phyloP scores from a whole-genome alignment of 2,329 filamentous ascomycete genomes.

The Fusarium mexicanum region DNA sequence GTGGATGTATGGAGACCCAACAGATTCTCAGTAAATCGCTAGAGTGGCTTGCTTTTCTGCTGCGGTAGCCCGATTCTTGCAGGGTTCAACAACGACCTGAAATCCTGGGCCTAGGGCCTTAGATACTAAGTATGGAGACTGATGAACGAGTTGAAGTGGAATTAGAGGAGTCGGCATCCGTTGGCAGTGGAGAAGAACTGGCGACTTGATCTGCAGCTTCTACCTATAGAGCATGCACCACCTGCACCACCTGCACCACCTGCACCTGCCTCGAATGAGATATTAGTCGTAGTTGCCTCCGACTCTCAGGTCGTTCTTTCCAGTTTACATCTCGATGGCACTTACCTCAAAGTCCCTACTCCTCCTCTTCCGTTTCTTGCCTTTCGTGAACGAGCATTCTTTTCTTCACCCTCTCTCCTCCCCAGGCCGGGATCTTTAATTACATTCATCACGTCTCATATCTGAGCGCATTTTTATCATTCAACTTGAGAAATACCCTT shows the following conservation, averaged over 20 bases:
- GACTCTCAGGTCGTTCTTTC: not conserved
- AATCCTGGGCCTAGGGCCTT: constrained; percentile 8
- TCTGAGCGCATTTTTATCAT: constrained; percentile 4
- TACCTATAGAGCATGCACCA: not conserved
- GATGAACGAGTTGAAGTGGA: not conserved
- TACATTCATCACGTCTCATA: constrained; percentile 15
- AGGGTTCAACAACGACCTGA: constrained; percentile 34
- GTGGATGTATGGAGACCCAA: constrained; percentile 25
- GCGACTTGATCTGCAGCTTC: constrained; percentile 14
- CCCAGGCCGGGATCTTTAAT: constrained; percentile 25
- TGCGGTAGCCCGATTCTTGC: constrained; percentile 36
- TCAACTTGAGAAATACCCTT: not conserved
- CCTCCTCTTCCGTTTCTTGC: not conserved
- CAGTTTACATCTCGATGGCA: constrained; percentile 9
- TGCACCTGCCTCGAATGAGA: constrained; percentile 4
- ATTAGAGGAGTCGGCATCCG: constrained; percentile 26
- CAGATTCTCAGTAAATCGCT: constrained; percentile 19
- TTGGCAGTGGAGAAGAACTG: constrained; percentile 27
- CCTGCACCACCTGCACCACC: not conserved
- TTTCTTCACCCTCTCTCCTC: constrained; percentile 2
- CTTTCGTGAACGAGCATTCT: not conserved
- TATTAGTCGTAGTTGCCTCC: constrained; percentile 3
- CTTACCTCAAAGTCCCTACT: constrained; percentile 3
- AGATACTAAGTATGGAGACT: not conserved
- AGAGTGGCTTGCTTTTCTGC: constrained; percentile 35